Evolutionary conservation across 1,139 yeast genomes (phyloP).

Genomic region (Zygosaccharomyces pseudobailii): DNA sequence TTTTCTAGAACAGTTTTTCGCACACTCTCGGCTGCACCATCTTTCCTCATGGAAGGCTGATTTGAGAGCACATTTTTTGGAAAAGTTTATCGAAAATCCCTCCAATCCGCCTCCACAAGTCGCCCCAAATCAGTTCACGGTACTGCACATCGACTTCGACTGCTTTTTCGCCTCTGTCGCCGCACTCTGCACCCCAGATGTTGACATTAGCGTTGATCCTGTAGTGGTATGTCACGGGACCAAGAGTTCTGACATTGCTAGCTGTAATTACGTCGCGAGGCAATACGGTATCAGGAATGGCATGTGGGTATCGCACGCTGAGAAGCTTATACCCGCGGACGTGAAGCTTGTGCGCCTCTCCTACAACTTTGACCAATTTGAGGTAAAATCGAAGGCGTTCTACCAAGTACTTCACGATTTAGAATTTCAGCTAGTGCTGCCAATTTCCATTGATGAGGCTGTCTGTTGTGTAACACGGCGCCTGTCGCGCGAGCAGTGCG

Average conservation of each 20-base stretch:
- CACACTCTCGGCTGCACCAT: slow-evolving; percentile 82
- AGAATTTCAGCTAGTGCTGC: slow-evolving; percentile 53
- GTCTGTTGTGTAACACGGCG: slow-evolving; percentile 59
- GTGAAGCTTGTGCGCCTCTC: slow-evolving; percentile 49
- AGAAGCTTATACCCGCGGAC: slow-evolving; percentile 50
- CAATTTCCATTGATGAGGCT: slow-evolving; percentile 91
- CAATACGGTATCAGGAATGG: slow-evolving; percentile 73
- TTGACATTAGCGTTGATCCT: slow-evolving; percentile 56
- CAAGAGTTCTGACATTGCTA: slow-evolving; percentile 66
- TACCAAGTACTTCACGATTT: slow-evolving; percentile 41
- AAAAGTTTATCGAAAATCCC: slow-evolving; percentile 11
- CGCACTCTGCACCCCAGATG: slow-evolving; percentile 42
- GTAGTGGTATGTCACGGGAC: slow-evolving; percentile 83
- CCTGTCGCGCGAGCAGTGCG: slow-evolving; percentile 12
- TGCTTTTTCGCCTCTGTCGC: slow-evolving; percentile 92
- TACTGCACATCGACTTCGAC: slow-evolving; percentile 87
- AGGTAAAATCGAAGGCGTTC: slow-evolving; percentile 50
- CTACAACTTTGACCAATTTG: slow-evolving; percentile 75
- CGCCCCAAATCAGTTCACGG: slow-evolving; percentile 29
- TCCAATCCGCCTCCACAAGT: background rate
- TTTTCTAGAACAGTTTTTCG: slow-evolving; percentile 66
- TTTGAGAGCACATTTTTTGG: slow-evolving; percentile 51
- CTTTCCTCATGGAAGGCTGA: slow-evolving; percentile 83
- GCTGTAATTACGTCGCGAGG: slow-evolving; percentile 86
- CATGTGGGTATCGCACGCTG: slow-evolving; percentile 78